Conservation (phyloP, 2,329 filamentous ascomycete genomes). For the Ophiocordyceps robertsii region DNA sequence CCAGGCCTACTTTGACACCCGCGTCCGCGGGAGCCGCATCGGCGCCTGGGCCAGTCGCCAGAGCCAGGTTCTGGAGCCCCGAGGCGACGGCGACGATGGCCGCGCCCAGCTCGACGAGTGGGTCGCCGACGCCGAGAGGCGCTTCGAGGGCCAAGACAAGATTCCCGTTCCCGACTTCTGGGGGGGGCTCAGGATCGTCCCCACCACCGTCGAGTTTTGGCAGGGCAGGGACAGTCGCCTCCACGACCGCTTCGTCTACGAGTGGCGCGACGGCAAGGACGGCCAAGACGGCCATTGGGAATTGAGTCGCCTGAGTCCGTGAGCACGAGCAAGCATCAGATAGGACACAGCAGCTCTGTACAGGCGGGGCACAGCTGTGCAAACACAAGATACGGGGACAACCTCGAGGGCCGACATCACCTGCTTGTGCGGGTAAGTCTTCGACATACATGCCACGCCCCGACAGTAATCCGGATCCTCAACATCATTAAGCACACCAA, state of each 20-base stretch:
- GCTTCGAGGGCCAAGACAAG: slow-evolving; percentile 60
- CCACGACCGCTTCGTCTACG: slow-evolving; percentile 88
- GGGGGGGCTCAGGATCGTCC: slow-evolving; percentile 79
- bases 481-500: no score
- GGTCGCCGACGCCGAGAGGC: slow-evolving; percentile 63
- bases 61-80: slow-evolving; percentile 55
- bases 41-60: slow-evolving; percentile 92
- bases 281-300: slow-evolving; percentile 39
- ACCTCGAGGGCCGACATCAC: no score
- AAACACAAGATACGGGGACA: no score
- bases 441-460: no score
- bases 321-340: slow-evolving; percentile 1
- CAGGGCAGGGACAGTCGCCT: slow-evolving; percentile 80
- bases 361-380: no score
- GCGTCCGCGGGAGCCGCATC: slow-evolving; percentile 67
- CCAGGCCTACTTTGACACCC: slow-evolving; percentile 51
- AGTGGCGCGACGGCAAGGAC: slow-evolving; percentile 34
- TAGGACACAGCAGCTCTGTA: no score
- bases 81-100: slow-evolving; percentile 37
- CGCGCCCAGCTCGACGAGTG: slow-evolving; percentile 61
- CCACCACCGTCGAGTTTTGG: slow-evolving; percentile 88
- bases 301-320: slow-evolving; percentile 64
- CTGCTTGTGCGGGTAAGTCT: no score
- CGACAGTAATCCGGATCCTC: no score
- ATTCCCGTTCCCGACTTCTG: slow-evolving; percentile 91